Evolutionary conservation across 2,329 filamentous ascomycete genomes (phyloP).

Genomic region (Colletotrichum navitas): DNA sequence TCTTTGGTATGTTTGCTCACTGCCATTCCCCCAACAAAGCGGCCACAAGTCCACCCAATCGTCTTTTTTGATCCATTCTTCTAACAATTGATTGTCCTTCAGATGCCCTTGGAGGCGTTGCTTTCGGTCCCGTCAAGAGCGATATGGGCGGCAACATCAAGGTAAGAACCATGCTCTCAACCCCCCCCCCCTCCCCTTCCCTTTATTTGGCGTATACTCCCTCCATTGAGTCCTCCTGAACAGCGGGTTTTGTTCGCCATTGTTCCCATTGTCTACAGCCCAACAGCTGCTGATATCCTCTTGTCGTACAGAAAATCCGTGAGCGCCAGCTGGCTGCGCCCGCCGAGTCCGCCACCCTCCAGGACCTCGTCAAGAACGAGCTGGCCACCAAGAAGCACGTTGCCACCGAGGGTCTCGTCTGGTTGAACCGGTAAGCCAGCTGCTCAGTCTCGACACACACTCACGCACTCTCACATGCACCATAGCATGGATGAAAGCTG

Average conservation of each 20-base stretch:
- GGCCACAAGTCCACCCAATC: too few species aligned
- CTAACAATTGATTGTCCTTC: slow-evolving; percentile 16
- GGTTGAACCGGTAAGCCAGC: slow-evolving; percentile 82
- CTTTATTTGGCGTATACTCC: not conserved
- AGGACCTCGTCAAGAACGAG: slow-evolving; percentile 88
- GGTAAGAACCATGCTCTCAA: slow-evolving; percentile 61
- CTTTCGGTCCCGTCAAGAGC: slow-evolving; percentile 90
- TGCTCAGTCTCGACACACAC: not conserved
- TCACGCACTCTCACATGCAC: too few species aligned
- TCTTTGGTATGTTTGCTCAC: slow-evolving; percentile 75
- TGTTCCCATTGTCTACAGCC: not conserved
- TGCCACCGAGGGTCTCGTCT: slow-evolving; percentile 90
- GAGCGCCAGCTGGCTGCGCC: slow-evolving; percentile 84
- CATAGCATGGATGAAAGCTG: slow-evolving; percentile 9
- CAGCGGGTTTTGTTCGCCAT: not conserved
- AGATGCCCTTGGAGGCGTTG: slow-evolving; percentile 76
- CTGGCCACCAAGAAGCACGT: slow-evolving; percentile 89
- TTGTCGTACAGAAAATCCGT: slow-evolving; percentile 81
- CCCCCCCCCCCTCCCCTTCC: slow-evolving; percentile 21
- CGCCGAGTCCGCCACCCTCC: slow-evolving; percentile 83
- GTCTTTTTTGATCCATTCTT: not conserved
- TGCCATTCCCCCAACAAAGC: not conserved
- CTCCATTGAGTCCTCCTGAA: slow-evolving; percentile 20
- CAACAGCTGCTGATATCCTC: not conserved
- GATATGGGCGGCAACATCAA: slow-evolving; percentile 94